Evolutionary conservation across 345 rosid species (phyloP), one percentile per base, ranked within the genome.

Genomic region (Draba incana): DNA sequence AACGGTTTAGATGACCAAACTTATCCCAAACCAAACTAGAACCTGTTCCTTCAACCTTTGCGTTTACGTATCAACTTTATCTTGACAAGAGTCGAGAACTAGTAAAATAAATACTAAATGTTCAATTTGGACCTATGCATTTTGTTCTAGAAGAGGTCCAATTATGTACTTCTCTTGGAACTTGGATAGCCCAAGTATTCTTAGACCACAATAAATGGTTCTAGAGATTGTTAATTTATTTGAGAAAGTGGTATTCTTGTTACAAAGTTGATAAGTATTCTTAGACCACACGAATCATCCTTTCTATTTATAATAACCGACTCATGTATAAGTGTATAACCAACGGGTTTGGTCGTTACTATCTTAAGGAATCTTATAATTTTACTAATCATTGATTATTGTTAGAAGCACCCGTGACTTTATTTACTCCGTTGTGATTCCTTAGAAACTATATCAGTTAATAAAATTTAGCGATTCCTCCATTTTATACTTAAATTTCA

Each of bases 11-110:
- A 20, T 90, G 98, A 66, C 98, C 98, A 79, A 84, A 80, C 71
- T 80, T 86, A 74, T 93, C 98, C 98, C 98, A 93, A 39, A 93
- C 75, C 77, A 93, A 93, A 64, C 96, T 96, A 0, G 97, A 90
- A 52, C 97, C 97, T 4, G 89, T 87, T 57, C 97, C 97, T 86
- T 90, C 84, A 41, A 90, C 77, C 79, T 84, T 88, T 12, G 64
- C 84, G 69, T 79, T 80, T 52, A 20, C 20, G 20, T 20, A 20
- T 20, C 20, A 20, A 20, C 20, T 20, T 20, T 20, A 5, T 52
- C n/a, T 52, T 9, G 3, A 37, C 46, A 23, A 20, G 23, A 46
- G 33, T 47, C 20, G 20, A 20, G 8, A 4, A 48, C 5, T 20
- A 20, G 20, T 20, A 47, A 10, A 28, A 44, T 2, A 41, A 58